Base-by-base conservation (phyloP, 1,284 basidiomycete genomes). In the Malassezia dermatis region DNA sequence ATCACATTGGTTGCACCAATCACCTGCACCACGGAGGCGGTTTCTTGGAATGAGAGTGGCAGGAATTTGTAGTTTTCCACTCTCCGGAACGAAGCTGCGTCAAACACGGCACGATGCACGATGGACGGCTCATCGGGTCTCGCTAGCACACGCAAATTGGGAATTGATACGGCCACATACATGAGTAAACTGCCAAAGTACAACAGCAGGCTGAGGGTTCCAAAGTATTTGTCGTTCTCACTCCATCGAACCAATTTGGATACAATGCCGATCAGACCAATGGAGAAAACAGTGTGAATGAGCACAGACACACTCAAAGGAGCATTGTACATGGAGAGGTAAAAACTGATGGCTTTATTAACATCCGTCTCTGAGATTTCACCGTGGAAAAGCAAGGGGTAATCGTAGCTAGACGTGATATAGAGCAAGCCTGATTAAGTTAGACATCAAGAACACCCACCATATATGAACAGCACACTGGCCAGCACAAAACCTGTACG, bases 171-270 rank as follows among this genome's bases (percentile, higher is more conserved):
- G 11, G 58, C 62, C 11, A 64, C 56, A 34, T 74, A 74, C 69
- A 74, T 73, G 58, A 60, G 59, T 34, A 73, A 21, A 4, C 65
- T 55, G n/a, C 61, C 69, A 46, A 73, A 59, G 53, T 66, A 67
- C 31, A 72, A 59, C 24, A 56, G 66, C 15, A 74, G 53, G 35
- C 65, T 66, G 13, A 64, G 60, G 11, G 67, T 62, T 51, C 72
- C 71, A 57, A 71, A 74, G 60, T 71, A 74, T 58, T 67, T 71
- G 41, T 71, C 71, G 44, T 63, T 61, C 41, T 73, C 70, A 45
- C 53, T 65, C 71, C 71, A 74, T 12, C 66, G 59, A 40, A 73
- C 69, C 21, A 74, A 57, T 54, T 74, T 74, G 26, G 69, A 63
- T 8, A 66, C 47, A 15, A 73, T 56, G 2, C 68, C 71, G 27